phyloP scores from a whole-genome alignment of 257 asterid genomes.

The Solanum tarapatanum region DNA sequence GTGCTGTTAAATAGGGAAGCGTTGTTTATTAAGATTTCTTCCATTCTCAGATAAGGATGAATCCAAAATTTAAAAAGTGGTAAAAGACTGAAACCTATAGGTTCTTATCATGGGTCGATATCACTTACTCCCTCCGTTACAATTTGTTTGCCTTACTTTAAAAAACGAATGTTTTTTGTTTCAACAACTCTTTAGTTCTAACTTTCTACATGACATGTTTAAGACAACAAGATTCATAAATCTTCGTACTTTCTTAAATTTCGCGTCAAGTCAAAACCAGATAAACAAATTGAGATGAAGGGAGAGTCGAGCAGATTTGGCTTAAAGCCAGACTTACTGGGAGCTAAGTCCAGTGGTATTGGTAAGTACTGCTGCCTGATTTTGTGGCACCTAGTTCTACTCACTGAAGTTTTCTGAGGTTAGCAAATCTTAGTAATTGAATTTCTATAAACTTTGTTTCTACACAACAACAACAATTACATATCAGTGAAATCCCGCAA shows the following conservation, averaged over 20 bases:
- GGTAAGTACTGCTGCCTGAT: neutral
- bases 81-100: neutral
- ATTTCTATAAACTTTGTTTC: neutral
- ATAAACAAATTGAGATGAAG: neutral
- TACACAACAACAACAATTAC: neutral
- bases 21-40: neutral
- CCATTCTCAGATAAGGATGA: neutral
- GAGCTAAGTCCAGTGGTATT: neutral
- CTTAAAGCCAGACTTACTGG: neutral
- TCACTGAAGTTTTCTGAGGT: neutral
- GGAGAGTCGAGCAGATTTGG: neutral
- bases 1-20: neutral
- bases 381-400: neutral
- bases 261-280: neutral
- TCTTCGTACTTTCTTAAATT: accelerated
- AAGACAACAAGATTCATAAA: neutral
- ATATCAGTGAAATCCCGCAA: no score
- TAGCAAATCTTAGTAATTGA: neutral
- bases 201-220: no score
- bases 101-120: neutral
- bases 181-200: no score
- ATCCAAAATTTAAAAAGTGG: neutral
- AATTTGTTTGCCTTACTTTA: no score
- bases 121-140: neutral
- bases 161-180: no score